Percentiles rank a stretch among this genome's conserved stretches.
These are phyloP conservation scores for Coix lacrymajobi DNA, from an alignment of 176 grass and related monocot genomes.

Conservation along the genomic window DNA sequence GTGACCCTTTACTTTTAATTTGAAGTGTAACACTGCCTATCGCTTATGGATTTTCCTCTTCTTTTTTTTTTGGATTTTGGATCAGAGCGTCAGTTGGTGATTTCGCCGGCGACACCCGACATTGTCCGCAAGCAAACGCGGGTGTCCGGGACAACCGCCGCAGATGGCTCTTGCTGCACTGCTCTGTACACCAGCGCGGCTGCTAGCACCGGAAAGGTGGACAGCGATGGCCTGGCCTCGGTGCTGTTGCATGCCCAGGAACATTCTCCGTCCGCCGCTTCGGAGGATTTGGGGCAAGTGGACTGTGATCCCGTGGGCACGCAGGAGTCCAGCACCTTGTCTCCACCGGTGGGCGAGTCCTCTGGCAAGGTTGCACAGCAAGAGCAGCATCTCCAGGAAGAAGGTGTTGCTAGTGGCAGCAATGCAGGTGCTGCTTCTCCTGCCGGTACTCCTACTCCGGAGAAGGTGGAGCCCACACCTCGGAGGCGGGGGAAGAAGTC, in stretches of 20 bases:
- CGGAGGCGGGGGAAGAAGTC: conserved; percentile 28
- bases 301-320: not conserved
- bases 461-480: conserved; percentile 22
- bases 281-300: not conserved
- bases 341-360: not conserved
- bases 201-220: not conserved
- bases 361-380: not conserved
- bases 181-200: not conserved
- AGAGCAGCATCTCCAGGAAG: not conserved
- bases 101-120: conserved; percentile 26
- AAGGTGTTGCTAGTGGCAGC: not conserved
- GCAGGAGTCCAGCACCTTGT: conserved; percentile 10
- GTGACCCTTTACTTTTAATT: too few species aligned
- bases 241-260: not conserved
- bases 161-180: conserved; percentile 9
- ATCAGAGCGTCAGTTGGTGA: conserved; percentile 6
- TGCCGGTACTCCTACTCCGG: not conserved
- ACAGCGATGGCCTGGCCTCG: not conserved
- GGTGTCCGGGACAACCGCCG: not conserved
- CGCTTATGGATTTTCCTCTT: not conserved
- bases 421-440: not conserved
- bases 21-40: not conserved
- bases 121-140: not conserved
- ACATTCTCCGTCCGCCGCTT: not conserved
- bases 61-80: too few species aligned